Evolutionary conservation across 2,329 filamentous ascomycete species (phyloP).

Genomic region (Penicillium sp.): DNA sequence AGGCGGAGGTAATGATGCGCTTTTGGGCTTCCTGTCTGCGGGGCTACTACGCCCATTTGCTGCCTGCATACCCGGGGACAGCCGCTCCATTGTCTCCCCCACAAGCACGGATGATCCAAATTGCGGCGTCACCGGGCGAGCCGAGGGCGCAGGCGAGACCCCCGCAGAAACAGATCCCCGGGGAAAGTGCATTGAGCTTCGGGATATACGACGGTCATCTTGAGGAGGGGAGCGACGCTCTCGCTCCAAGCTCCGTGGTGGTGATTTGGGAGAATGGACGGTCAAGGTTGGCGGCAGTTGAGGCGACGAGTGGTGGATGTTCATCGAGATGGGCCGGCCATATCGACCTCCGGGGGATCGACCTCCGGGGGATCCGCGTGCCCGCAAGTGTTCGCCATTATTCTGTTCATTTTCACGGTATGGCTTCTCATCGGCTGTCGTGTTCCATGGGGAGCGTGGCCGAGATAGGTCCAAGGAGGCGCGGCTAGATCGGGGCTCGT

Average conservation of each 20-base stretch:
- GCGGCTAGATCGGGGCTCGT: slow-evolving; percentile 35
- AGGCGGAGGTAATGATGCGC: slow-evolving; percentile 63
- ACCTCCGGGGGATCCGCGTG: slow-evolving; percentile 55
- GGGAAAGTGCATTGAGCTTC: slow-evolving; percentile 28
- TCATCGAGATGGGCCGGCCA: slow-evolving; percentile 53
- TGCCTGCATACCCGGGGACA: slow-evolving; percentile 22
- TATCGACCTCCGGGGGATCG: slow-evolving; percentile 59
- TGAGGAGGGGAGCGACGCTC: slow-evolving; percentile 50
- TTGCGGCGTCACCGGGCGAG: slow-evolving; percentile 37
- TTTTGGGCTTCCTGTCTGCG: slow-evolving; percentile 37
- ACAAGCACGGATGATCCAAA: slow-evolving; percentile 25
- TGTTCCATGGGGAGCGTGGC: slow-evolving; percentile 41
- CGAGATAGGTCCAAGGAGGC: slow-evolving; percentile 48
- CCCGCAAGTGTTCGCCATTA: slow-evolving; percentile 29
- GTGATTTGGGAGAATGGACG: slow-evolving; percentile 47
- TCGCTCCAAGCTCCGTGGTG: slow-evolving; percentile 34
- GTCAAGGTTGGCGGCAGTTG: slow-evolving; percentile 45
- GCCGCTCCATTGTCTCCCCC: slow-evolving; percentile 17
- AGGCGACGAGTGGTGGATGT: slow-evolving; percentile 40
- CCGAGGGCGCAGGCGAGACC: slow-evolving; percentile 16
- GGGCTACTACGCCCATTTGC: slow-evolving; percentile 20
- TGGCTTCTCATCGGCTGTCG: slow-evolving; percentile 24
- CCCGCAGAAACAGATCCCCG: slow-evolving; percentile 29
- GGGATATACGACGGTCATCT: slow-evolving; percentile 60
- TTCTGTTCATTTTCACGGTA: slow-evolving; percentile 20